Evolutionary conservation across 1,139 yeast species (phyloP).

Genomic region (Blastobotrys serpentis): DNA sequence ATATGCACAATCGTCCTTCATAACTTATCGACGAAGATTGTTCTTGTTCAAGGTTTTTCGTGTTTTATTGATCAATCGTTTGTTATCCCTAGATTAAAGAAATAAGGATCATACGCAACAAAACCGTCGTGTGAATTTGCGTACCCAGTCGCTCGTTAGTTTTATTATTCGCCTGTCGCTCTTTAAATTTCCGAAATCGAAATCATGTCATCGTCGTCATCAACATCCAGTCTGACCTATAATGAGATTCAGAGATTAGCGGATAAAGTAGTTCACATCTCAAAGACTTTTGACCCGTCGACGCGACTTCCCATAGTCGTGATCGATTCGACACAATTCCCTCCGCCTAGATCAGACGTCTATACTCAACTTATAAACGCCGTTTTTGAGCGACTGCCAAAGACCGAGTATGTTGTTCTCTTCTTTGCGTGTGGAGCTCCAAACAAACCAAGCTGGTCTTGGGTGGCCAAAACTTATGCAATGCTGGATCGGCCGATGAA

Average conservation of each 20-base stretch:
- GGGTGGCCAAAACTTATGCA: slow-evolving; percentile 75
- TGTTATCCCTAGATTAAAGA: too few species aligned
- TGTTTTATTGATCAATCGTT: background rate
- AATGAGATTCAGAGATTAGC: slow-evolving; percentile 15
- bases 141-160: slow-evolving; percentile 6
- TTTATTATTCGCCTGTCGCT: too few species aligned
- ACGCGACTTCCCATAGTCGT: slow-evolving; percentile 66
- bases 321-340: slow-evolving; percentile 74
- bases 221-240: background rate
- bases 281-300: slow-evolving; percentile 59
- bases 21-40: background rate
- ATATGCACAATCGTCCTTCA: background rate
- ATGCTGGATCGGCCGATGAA: slow-evolving; percentile 59
- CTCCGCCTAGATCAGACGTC: slow-evolving; percentile 45
- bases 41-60: too few species aligned
- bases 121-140: too few species aligned
- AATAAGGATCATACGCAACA: too few species aligned
- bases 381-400: slow-evolving; percentile 46
- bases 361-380: slow-evolving; percentile 30
- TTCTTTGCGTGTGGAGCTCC: slow-evolving; percentile 79
- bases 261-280: slow-evolving; percentile 53
- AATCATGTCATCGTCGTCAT: background rate
- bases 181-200: background rate
- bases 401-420: slow-evolving; percentile 58
- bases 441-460: slow-evolving; percentile 58